Evolutionary conservation across 2,329 filamentous ascomycete species (phyloP), one percentile per base, ranked within the genome.

Genomic region (Arthrobotrys entomopaga): DNA sequence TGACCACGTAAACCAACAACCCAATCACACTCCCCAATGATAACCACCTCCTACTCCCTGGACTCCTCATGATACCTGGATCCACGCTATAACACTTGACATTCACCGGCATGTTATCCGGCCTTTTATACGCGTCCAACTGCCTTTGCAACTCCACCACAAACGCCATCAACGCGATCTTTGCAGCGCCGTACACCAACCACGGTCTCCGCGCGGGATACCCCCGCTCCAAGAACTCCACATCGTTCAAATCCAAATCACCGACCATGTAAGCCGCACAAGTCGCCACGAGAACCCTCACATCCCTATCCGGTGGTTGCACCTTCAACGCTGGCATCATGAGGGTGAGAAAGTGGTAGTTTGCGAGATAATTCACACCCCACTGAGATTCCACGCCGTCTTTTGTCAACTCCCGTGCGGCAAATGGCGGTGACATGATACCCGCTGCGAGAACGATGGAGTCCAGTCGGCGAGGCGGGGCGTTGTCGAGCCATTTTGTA

Each of bases 401-500:
- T 4, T 85, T 82, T 0, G 93, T 96, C 77, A 87, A 83, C 0
- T 81, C 83, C 26, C 87, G 84, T 76, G 84, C 82, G 3, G 86
- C 85, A 0, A 89, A 91, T 10, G 86, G 86, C 1, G 92, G 89
- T 3, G 90, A 91, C 77, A 93, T 84, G 0, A 90, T 90, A 50
- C 91, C 91, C 8, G 90, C 95, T 81, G 93, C 97, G 16, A 99
- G 85, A 19, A 99, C 87, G 53, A 99, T 84, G 88, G 94, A 93
- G 81, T 99, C 95, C 5, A 99, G 84, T 54, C 96, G 86, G 66
- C 96, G 86, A 7, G 93, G 92, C 1, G 95, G 94, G 20, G 91
- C 87, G 81, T 97, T 98, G 81, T 99, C 94, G 77, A 99, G 92
- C 94, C 96, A 99, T 83, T 92, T 94, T 0, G 95, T 99, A 11